Base-by-base conservation (phyloP, 2,329 filamentous ascomycete species). In the Verticillium nonalfalfae region DNA sequence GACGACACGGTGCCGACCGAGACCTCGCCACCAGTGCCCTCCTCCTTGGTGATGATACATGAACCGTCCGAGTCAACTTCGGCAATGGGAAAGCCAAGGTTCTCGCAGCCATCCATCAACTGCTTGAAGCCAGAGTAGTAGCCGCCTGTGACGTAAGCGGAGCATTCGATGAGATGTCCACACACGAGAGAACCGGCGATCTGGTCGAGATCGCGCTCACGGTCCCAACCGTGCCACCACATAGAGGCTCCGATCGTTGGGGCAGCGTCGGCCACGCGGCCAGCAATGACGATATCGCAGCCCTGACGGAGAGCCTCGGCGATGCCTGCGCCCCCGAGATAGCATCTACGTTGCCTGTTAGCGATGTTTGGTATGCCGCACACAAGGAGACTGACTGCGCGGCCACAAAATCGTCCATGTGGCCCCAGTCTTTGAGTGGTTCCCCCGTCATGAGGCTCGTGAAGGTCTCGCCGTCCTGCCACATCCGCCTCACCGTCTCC, bases 221-320 rank as follows among this genome's bases (percentile, higher is more conserved):
- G 76, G 1, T 64, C 63, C 84, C 83, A 86, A 1, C 74, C 72
- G 61, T 85, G 76, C 78, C 82, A 86, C 72, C 76, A 86, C 68
- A 78, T 80, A 0, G 83, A 83, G 0, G 82, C 81, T 0, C 80
- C 84, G 59, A 86, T 84, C 0, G 84, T 81, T 0, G 80, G 81
- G 3, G 76, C 78, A 0, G 81, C 80, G 64, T 81, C 79, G 0
- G 78, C 75, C 0, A 78, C 78, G 6, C 80, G 74, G 0, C 80
- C 80, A 57, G 79, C 81, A 3, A 82, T 75, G 58, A 82, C 72
- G 33, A 82, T 80, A 26, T 80, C 74, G 2, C 79, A 79, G 0
- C 79, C 64, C n/a, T 64, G 58, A 4, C 64, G 56, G 13, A 65
- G 55, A 39, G 64, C 64, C 58, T 64, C 62, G 26, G 64, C 64